Conservation (phyloP, 75 land plant species). For the Pinus tabuliformis region DNA sequence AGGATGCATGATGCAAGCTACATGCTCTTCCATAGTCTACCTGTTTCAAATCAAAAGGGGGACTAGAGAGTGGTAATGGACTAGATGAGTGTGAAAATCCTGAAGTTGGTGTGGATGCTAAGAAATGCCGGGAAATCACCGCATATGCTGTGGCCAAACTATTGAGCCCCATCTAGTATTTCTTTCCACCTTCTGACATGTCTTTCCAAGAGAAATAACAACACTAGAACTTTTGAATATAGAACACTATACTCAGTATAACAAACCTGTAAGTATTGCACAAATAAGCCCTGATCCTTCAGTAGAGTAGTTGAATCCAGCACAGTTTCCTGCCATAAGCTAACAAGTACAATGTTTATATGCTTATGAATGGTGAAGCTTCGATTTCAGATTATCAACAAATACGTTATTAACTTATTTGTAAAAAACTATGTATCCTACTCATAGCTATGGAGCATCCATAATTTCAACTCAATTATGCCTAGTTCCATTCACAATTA, state of each 20-base stretch:
- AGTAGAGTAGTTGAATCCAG: not conserved
- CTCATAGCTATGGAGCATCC: not conserved
- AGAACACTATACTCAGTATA: not conserved
- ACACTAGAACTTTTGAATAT: not conserved
- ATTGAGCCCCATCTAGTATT: not conserved
- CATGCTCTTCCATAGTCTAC: not conserved
- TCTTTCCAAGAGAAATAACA: conserved; percentile 5
- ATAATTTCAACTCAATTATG: not conserved
- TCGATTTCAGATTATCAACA: not conserved
- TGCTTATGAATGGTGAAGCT: not conserved
- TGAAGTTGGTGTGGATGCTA: not conserved
- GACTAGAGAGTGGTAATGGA: not conserved
- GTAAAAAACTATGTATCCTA: too few species aligned
- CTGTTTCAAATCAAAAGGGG: not conserved
- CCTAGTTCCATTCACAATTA: not conserved
- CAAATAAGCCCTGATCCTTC: not conserved
- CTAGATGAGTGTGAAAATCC: not conserved
- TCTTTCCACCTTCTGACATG: conserved; percentile 1
- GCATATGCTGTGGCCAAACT: not conserved
- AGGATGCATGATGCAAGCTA: not conserved
- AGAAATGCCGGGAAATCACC: not conserved
- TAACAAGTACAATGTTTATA: not conserved
- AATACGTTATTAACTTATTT: not conserved
- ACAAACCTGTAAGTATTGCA: not conserved
- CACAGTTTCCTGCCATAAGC: not conserved